Evolutionary conservation across 2,329 filamentous ascomycete genomes (phyloP).

Genomic region (Diplodia corticola): DNA sequence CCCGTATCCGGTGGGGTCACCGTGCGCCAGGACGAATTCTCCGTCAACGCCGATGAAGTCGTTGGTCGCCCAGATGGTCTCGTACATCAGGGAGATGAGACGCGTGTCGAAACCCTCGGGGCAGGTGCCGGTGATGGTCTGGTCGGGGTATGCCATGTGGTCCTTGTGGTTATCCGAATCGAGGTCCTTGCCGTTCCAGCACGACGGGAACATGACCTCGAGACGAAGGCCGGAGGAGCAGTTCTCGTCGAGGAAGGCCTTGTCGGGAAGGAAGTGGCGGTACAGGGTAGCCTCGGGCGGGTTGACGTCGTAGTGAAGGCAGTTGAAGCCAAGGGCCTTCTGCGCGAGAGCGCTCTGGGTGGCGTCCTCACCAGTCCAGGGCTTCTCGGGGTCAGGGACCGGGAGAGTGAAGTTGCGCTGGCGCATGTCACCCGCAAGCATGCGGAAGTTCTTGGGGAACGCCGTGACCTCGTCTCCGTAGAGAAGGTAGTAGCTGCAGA

Average conservation of each 20-base stretch:
- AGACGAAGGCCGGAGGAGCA: constrained; percentile 77
- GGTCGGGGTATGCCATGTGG: constrained; percentile 65
- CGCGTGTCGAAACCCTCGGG: constrained; percentile 56
- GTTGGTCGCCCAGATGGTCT: constrained; percentile 58
- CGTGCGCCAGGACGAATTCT: constrained; percentile 68
- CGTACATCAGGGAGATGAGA: constrained; percentile 61
- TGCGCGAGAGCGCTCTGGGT: constrained; percentile 72
- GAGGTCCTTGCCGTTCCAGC: constrained; percentile 65
- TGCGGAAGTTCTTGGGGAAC: constrained; percentile 71
- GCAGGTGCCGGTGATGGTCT: constrained; percentile 56
- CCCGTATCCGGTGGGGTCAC: constrained; percentile 72
- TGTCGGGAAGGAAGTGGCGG: constrained; percentile 79
- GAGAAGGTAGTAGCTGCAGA: constrained; percentile 71
- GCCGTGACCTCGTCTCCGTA: constrained; percentile 68
- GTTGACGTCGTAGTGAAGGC: constrained; percentile 71
- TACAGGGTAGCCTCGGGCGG: constrained; percentile 71
- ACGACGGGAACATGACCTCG: constrained; percentile 73
- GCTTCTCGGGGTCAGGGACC: constrained; percentile 68
- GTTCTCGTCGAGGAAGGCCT: constrained; percentile 75
- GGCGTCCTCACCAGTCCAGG: constrained; percentile 66
- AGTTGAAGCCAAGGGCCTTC: constrained; percentile 92
- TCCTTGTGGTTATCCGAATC: constrained; percentile 61
- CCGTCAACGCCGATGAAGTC: constrained; percentile 53
- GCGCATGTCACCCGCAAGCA: constrained; percentile 66
- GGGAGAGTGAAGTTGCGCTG: constrained; percentile 56